Evolutionary conservation across 179 eudicot genomes (phyloP).

Genomic region (Beta lomatogona): DNA sequence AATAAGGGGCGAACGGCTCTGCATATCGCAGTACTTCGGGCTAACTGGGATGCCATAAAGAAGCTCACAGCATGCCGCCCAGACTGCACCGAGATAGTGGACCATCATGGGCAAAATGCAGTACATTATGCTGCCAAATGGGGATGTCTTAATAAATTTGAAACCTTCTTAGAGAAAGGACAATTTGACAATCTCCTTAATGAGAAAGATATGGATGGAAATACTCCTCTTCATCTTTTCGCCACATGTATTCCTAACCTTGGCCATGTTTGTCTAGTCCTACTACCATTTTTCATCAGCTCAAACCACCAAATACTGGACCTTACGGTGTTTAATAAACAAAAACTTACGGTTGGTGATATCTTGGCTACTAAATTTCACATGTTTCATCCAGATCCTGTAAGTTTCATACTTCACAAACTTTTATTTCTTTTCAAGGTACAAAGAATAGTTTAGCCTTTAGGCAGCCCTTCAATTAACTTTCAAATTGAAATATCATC

Average conservation of each 20-base stretch:
- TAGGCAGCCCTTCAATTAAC: too few species aligned
- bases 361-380: slow-evolving; percentile 1
- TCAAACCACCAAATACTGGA: background rate
- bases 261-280: background rate
- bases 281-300: background rate
- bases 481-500: too few species aligned
- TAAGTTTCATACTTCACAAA: background rate
- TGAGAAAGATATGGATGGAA: slow-evolving; percentile 23
- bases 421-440: too few species aligned
- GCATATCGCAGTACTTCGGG: slow-evolving; percentile 11
- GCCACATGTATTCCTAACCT: background rate
- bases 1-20: slow-evolving; percentile 25
- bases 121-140: slow-evolving; percentile 32
- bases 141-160: slow-evolving; percentile 8
- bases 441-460: too few species aligned
- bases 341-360: slow-evolving; percentile 23
- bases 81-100: slow-evolving; percentile 25
- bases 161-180: background rate
- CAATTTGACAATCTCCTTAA: slow-evolving; percentile 15
- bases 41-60: slow-evolving; percentile 1
- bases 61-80: slow-evolving; percentile 9
- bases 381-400: background rate
- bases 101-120: slow-evolving; percentile 19
- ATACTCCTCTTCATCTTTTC: slow-evolving; percentile 31
- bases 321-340: background rate